Evolutionary conservation across 805 yeast species (phyloP), one percentile per base, ranked within the genome.

Genomic region (Wickerhamiella musiphila): DNA sequence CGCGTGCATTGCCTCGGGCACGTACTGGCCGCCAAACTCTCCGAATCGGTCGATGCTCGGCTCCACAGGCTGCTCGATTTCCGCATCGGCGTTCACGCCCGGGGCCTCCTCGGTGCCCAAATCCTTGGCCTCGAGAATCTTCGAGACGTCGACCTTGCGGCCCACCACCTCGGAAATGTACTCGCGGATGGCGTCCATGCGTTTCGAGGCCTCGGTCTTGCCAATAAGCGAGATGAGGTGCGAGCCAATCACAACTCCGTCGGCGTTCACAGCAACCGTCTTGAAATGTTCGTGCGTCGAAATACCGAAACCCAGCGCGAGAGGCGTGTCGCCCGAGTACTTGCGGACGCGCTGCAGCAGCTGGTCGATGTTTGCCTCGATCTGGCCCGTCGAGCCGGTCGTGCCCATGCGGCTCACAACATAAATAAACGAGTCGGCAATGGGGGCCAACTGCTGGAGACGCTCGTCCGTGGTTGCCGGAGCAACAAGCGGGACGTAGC

Each of bases 351-450:
- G 71, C 18, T 62, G 60, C 44, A 90, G 71, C 40, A 90, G 65
- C 26, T 61, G 69, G 17, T 71, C 68, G 35, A 86, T 68, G 40
- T 73, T 74, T 5, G 60, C 47, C 29, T 71, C 64, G 26, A 92
- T 70, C 15, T 65, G 60, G 13, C 75, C 67, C 15, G 73, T 60
- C 23, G 92, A 86, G 52, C 99, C 98, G 18, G 99, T 90, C 36
- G 93, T 74, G 43, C 96, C 95, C 99, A 90, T 90, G 54, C 93
- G 70, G 3, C 94, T 82, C 12, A 90, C 96, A 24, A 90, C 98
- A 48, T 90, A 90, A 38, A 90, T 76, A 57, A 90, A 90, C 1
- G 95, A 79, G 53, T 86, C 95, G 20, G 99, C 93, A 47, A 90
- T 78, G 35, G 68, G 66, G 6, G 86, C 75, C 47, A 90, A 63